Evolutionary conservation across 106 monocot species (phyloP).

Genomic region (Dendrobium catenatum): DNA sequence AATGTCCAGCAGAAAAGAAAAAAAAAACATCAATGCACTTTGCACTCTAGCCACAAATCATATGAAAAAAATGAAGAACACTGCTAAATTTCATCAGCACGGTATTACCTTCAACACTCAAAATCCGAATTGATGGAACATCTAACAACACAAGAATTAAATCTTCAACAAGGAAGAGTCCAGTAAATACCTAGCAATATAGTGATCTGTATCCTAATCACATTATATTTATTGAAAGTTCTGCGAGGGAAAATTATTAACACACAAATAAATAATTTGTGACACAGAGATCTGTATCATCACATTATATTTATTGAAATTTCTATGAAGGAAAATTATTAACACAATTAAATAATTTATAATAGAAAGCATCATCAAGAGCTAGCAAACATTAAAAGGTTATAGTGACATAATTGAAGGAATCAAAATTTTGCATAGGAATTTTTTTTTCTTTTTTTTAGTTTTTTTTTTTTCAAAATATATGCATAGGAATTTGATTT

Average conservation of each 20-base stretch:
- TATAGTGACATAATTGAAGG: not conserved
- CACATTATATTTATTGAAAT: not conserved
- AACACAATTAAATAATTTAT: not conserved
- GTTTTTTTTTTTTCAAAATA: no score
- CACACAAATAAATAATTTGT: not conserved
- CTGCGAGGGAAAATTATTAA: not conserved
- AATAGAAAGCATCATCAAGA: not conserved
- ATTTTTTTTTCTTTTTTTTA: not conserved
- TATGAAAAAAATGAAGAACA: not conserved
- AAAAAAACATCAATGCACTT: not conserved
- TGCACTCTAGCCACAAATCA: not conserved
- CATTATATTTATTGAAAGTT: not conserved
- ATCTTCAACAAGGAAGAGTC: not conserved
- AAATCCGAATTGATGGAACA: not conserved
- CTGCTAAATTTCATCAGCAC: not conserved
- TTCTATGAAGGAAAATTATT: not conserved
- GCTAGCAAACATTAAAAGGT: not conserved
- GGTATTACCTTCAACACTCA: not conserved
- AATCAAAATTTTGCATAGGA: not conserved
- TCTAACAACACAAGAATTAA: not conserved
- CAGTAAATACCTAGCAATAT: not conserved
- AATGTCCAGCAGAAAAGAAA: not conserved
- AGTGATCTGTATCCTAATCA: not conserved
- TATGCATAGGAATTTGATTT: not conserved
- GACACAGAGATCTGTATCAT: not conserved